A percentile compares a stretch with the other conserved stretches of the same genome.
Evolutionary conservation across 345 rosid genomes (phyloP).

Genomic region (Linum usitatissimum): DNA sequence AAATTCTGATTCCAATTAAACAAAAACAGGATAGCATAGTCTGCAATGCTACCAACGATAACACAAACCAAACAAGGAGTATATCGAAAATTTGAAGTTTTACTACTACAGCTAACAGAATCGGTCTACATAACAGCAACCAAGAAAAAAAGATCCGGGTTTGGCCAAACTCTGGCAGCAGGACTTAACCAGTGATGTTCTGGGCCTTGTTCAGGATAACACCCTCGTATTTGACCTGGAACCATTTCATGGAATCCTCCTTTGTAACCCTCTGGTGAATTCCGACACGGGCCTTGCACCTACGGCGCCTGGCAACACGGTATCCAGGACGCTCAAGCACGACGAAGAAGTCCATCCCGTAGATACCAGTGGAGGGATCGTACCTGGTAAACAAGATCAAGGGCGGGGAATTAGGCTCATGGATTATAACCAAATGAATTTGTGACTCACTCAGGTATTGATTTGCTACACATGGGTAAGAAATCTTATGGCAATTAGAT

Average conservation of each 20-base stretch:
- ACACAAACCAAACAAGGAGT: too few species aligned
- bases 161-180: not conserved
- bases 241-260: conserved; percentile 4
- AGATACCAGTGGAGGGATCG: conserved; percentile 6
- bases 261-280: conserved; percentile 1
- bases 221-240: conserved; percentile 1
- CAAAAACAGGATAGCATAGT: too few species aligned
- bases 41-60: too few species aligned
- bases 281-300: conserved; percentile 6
- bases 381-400: not conserved
- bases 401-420: not conserved
- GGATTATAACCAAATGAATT: not conserved
- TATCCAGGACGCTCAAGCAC: not conserved
- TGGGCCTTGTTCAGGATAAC: conserved; percentile 6
- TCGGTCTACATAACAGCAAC: not conserved
- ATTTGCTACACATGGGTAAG: too few species aligned
- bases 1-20: too few species aligned
- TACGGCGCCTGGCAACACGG: conserved; percentile 4
- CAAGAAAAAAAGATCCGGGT: not conserved
- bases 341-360: conserved; percentile 1
- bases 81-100: too few species aligned
- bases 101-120: too few species aligned
- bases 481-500: too few species aligned
- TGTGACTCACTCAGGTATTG: too few species aligned
- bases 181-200: not conserved